These are phyloP conservation scores for Tylopilus felleus DNA, from an alignment of 768 basidiomycete species.

Conservation along the genomic window DNA sequence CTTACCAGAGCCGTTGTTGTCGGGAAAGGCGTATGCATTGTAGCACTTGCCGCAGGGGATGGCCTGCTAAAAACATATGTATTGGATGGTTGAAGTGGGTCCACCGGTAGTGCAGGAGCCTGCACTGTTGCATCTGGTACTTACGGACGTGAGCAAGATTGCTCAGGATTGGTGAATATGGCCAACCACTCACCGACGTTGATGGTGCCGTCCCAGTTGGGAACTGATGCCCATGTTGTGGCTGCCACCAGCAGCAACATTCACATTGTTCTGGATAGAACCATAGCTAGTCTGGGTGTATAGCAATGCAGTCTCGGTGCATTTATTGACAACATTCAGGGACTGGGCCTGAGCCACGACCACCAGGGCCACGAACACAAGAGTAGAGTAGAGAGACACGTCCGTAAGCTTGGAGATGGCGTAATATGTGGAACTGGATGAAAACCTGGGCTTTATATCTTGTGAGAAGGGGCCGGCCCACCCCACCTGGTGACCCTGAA, in stretches of 20 bases:
- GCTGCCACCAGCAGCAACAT: slow-evolving; percentile 20
- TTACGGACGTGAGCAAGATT: slow-evolving; percentile 15
- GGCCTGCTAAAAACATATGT: slow-evolving; percentile 12
- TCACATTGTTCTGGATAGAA: slow-evolving; percentile 25
- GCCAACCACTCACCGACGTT: slow-evolving; percentile 24
- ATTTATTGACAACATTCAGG: slow-evolving; percentile 27
- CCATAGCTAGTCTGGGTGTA: slow-evolving; percentile 31
- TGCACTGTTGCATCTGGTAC: slow-evolving; percentile 25
- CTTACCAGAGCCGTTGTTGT: slow-evolving; percentile 31
- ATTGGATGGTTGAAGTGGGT: slow-evolving; percentile 5
- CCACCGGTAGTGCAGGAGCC: slow-evolving; percentile 30
- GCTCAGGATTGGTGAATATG: not conserved
- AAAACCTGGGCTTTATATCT: slow-evolving; percentile 13
- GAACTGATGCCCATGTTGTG: slow-evolving; percentile 29
- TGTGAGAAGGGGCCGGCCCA: not conserved
- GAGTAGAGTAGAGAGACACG: slow-evolving; percentile 22
- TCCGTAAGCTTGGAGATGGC: not conserved
- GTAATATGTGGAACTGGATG: slow-evolving; percentile 1
- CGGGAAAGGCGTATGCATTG: slow-evolving; percentile 34
- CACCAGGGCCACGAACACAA: slow-evolving; percentile 21
- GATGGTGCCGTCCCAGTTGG: slow-evolving; percentile 31
- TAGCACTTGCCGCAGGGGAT: slow-evolving; percentile 24
- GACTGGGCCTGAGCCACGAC: slow-evolving; percentile 26
- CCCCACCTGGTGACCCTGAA: not conserved
- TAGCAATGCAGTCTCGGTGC: slow-evolving; percentile 27